These are phyloP conservation scores for Lathyrus tuberosus DNA, from an alignment of 306 rosid species.

Conservation along the genomic window DNA sequence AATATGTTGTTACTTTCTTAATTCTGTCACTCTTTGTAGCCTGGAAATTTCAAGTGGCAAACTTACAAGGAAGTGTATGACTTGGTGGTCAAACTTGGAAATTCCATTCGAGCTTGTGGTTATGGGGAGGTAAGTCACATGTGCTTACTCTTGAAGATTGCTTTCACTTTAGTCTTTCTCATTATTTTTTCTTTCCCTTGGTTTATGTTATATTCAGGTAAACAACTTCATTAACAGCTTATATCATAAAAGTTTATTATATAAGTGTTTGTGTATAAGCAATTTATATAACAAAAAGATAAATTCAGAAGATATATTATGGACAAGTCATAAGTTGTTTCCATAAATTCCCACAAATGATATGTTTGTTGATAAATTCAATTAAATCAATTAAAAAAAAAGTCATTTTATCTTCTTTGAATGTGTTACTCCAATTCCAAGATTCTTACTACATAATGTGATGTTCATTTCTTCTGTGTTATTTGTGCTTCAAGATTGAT, in stretches of 20 bases:
- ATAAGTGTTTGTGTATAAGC: neutral
- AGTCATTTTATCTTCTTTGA: neutral
- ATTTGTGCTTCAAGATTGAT: neutral
- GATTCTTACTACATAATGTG: constrained; percentile 21
- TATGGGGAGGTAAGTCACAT: constrained; percentile 58
- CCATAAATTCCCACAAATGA: neutral
- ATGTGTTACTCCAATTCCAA: neutral
- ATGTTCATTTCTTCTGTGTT: constrained; percentile 1
- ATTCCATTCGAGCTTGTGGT: constrained; percentile 65
- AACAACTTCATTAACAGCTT: neutral
- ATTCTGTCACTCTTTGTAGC: constrained; percentile 52
- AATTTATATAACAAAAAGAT: neutral
- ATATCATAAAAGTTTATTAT: neutral
- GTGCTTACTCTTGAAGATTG: neutral
- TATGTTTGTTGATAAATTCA: neutral
- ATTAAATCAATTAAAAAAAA: neutral
- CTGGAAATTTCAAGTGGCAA: constrained; percentile 77
- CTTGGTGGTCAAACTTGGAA: constrained; percentile 64
- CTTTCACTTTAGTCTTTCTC: neutral
- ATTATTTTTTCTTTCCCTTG: constrained; percentile 8
- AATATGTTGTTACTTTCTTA: constrained; percentile 1
- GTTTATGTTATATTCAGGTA: neutral
- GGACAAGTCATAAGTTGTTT: neutral
- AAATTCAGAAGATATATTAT: no score
- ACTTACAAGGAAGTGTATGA: constrained; percentile 73